These are phyloP conservation scores for Capronia coronata DNA, from an alignment of 2,329 filamentous ascomycete genomes.

Conservation along the genomic window DNA sequence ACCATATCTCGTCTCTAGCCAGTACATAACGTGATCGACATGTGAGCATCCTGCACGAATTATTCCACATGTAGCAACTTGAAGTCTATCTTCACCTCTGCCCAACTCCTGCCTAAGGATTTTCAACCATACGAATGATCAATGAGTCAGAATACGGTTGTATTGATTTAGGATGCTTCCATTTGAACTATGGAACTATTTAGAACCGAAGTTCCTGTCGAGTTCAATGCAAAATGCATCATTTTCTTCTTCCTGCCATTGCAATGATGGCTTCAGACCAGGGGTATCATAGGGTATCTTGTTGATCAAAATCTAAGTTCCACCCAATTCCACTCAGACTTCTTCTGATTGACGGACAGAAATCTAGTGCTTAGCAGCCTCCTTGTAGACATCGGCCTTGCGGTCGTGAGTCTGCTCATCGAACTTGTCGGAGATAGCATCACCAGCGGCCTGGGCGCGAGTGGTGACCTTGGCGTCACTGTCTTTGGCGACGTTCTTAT, in stretches of 20 bases:
- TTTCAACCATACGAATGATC: too few relatives aligned
- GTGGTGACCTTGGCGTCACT: slow-evolving; percentile 45
- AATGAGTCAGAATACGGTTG: not conserved
- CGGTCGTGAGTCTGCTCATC: slow-evolving; percentile 39
- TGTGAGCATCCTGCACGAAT: too few relatives aligned
- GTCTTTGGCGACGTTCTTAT: slow-evolving; percentile 64
- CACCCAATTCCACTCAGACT: not conserved
- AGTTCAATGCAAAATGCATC: not conserved
- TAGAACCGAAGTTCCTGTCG: not conserved
- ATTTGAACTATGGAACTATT: not conserved
- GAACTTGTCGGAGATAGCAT: slow-evolving; percentile 48
- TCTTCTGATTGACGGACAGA: not conserved
- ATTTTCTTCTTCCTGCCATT: not conserved
- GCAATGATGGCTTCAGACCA: not conserved
- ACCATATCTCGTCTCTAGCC: not conserved
- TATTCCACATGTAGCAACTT: too few relatives aligned
- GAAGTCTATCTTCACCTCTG: too few relatives aligned
- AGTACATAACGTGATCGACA: not conserved
- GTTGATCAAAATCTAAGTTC: not conserved
- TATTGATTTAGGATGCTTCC: not conserved
- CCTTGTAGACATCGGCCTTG: slow-evolving; percentile 28
- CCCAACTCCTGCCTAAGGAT: too few relatives aligned
- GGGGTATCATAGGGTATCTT: not conserved
- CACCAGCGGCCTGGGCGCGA: slow-evolving; percentile 49
- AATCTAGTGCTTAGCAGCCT: slow-evolving; percentile 28